Evolutionary conservation across 768 basidiomycete species (phyloP), one percentile per base, ranked within the genome.

Genomic region (Psilocybe cyanescens): DNA sequence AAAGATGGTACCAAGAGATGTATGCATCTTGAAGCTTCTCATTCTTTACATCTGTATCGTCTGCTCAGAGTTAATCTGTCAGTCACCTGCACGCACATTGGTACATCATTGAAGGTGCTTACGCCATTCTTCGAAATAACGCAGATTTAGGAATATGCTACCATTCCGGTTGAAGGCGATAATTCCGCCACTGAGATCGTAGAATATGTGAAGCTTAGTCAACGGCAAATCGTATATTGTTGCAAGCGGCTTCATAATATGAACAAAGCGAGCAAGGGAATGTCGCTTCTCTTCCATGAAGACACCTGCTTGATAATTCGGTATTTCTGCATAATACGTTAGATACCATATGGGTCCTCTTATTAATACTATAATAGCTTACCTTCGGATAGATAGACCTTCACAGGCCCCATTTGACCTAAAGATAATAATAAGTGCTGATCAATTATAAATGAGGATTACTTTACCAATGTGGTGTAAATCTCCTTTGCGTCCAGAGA

Each of bases 141-240:
- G 83, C 24, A 94, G 75, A 71, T 97, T 99, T 60, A 97, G 74
- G 75, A 94, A 99, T 14, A 99, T 81, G 60, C 90, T 91, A 2
- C 91, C 94, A 51, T 86, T 86, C 29, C 95, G 81, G 72, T 98
- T 99, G 80, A 99, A 99, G 1, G 95, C 97, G 57, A 99, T 97
- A 11, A 92, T 76, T 1, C 87, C 88, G 1, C 97, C 96, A 4
- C 78, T 76, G 19, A 81, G 71, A 70, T 99, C 96, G 74, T 88
- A 90, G 72, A 99, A 99, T 4, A 99, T 83, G 67, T 97, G 93
- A 60, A 97, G 67, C 49, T 89, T 90, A 0, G 83, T 75, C 29
- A 86, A 74, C 1, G 94, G 88, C 37, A 98, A 83, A 64, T 82
- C 81, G 72, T 94, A 99, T 14, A 96, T 79, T 31, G 79, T 71